Conservation (phyloP, 257 asterid genomes). For the Schizonepeta tenuifolia region DNA sequence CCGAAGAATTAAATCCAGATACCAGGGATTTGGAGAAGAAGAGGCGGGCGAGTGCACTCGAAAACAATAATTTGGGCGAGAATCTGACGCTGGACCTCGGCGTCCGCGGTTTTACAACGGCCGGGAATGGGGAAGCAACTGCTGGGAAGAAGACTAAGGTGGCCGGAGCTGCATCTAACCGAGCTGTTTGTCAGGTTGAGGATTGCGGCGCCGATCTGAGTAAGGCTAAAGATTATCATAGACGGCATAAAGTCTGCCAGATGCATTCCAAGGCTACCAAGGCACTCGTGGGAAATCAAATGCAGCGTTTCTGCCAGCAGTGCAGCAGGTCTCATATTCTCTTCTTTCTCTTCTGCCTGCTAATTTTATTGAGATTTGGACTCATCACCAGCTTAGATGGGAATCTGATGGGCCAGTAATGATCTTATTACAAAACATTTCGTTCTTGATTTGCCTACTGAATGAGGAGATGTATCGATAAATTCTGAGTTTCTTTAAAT, state of each 20-base stretch:
- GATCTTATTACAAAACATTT: not conserved
- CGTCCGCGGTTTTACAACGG: conserved; percentile 35
- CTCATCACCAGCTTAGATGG: not conserved
- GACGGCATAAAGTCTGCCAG: conserved; percentile 85
- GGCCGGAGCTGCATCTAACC: conserved; percentile 44
- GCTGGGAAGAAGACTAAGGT: conserved; percentile 72
- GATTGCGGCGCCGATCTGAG: conserved; percentile 73
- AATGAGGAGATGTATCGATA: not conserved
- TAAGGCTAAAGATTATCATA: conserved; percentile 76
- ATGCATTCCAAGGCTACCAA: conserved; percentile 69
- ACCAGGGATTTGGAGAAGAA: conserved; percentile 58
- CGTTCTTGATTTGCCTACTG: not conserved
- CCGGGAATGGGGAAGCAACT: conserved; percentile 39
- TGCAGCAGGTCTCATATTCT: conserved; percentile 75
- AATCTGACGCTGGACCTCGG: conserved; percentile 62
- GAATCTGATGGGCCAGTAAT: not conserved
- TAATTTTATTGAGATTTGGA: not conserved
- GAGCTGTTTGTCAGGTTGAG: conserved; percentile 76
- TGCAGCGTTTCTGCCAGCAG: conserved; percentile 93
- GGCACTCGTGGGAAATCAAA: conserved; percentile 66
- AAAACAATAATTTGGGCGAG: conserved; percentile 37
- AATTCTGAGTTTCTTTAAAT: not conserved
- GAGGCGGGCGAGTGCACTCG: conserved; percentile 49
- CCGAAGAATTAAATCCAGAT: conserved; percentile 55
- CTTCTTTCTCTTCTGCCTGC: conserved; percentile 13